Percentiles rank a stretch among this genome's conserved stretches.
These are phyloP conservation scores for Blastocystis sp. DNA, from an alignment of 352 stramenopile species.

Conservation along the genomic window DNA sequence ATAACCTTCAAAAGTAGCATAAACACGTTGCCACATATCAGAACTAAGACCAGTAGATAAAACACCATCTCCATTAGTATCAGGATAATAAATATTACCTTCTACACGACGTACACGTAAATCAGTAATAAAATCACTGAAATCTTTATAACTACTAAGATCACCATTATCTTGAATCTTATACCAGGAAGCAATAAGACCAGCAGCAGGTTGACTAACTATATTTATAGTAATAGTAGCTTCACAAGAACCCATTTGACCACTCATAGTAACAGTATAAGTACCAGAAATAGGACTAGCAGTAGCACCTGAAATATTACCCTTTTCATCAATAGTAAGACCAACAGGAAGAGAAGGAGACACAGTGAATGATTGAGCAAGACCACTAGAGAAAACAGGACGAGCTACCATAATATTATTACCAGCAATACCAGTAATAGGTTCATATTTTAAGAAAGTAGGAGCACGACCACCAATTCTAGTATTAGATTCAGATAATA, in stretches of 20 bases:
- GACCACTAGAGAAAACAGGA: slow-evolving; percentile 9
- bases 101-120: background rate
- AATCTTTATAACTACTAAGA: background rate
- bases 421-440: slow-evolving; percentile 12
- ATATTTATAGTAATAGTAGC: background rate
- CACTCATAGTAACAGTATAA: slow-evolving; percentile 7
- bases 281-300: background rate
- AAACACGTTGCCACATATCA: background rate
- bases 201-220: background rate
- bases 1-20: slow-evolving; percentile 8
- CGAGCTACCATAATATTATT: background rate
- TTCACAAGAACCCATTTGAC: background rate
- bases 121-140: background rate
- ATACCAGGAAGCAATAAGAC: slow-evolving; percentile 6
- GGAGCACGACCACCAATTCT: slow-evolving; percentile 29
- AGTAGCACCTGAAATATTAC: background rate
- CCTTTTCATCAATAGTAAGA: background rate
- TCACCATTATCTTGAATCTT: background rate
- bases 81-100: background rate
- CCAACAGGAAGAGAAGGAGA: background rate
- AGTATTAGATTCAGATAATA: too few relatives aligned
- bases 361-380: background rate
- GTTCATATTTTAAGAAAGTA: slow-evolving; percentile 31
- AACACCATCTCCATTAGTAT: background rate
- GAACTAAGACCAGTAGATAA: background rate